These are phyloP conservation scores for Xylona heveae DNA, from an alignment of 495 filamentous ascomycete species.

Conservation along the genomic window DNA sequence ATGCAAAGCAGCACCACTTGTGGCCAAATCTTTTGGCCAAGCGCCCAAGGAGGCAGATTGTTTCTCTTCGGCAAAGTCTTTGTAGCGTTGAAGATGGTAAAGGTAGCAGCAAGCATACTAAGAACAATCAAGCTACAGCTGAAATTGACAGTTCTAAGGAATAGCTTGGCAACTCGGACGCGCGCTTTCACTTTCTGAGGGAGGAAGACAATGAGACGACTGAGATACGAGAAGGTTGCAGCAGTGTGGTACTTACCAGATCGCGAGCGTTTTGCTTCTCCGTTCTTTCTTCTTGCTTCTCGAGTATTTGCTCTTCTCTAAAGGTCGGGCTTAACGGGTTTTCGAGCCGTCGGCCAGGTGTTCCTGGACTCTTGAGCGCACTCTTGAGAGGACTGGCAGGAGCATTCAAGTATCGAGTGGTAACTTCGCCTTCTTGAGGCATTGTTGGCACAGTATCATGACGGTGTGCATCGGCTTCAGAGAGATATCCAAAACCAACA, in stretches of 20 bases:
- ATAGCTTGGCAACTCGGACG: conserved; percentile 83
- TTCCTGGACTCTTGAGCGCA: conserved; percentile 67
- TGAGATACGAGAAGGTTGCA: not conserved
- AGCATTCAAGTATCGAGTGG: conserved; percentile 21
- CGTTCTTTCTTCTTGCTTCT: conserved; percentile 54
- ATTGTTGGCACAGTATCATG: conserved; percentile 22
- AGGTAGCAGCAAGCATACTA: conserved; percentile 60
- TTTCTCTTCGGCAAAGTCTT: conserved; percentile 49
- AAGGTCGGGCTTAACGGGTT: conserved; percentile 76
- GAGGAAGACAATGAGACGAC: not conserved
- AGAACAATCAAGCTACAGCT: conserved; percentile 90
- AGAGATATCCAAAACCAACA: conserved; percentile 81
- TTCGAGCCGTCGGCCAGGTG: conserved; percentile 38
- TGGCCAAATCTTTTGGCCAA: conserved; percentile 63
- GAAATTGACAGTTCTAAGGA: conserved; percentile 85
- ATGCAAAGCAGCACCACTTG: conserved; percentile 65
- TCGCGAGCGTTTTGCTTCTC: conserved; percentile 70
- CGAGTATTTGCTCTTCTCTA: conserved; percentile 59
- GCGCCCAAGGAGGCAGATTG: conserved; percentile 65
- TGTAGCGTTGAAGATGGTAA: conserved; percentile 79
- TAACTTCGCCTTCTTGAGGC: conserved; percentile 23
- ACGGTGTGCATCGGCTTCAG: conserved; percentile 29
- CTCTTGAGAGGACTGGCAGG: conserved; percentile 61
- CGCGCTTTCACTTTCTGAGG: conserved; percentile 73
- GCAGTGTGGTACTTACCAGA: conserved; percentile 36